Conservation (phyloP, 2,329 filamentous ascomycete species). For the Aurifilum marmelostoma region DNA sequence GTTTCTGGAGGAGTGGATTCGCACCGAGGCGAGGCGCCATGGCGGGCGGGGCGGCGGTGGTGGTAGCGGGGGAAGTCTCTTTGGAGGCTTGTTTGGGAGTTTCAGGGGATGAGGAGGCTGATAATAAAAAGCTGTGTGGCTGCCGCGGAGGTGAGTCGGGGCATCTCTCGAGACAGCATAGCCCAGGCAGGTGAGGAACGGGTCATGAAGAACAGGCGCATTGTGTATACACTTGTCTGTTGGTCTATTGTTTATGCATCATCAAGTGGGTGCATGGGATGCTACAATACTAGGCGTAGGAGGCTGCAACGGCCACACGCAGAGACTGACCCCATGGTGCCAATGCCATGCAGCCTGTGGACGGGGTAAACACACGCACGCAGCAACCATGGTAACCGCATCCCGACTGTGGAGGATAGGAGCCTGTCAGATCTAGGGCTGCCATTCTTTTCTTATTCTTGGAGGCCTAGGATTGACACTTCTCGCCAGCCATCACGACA, state of each 20-base stretch:
- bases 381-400: too few species aligned
- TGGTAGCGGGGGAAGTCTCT: constrained; percentile 16
- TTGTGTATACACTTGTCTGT: too few species aligned
- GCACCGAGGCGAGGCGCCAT: constrained; percentile 30
- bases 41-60: constrained; percentile 21
- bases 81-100: constrained; percentile 39
- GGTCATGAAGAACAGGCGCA: too few species aligned
- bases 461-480: not conserved
- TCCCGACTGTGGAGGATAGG: not conserved
- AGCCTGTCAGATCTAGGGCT: not conserved
- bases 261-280: too few species aligned
- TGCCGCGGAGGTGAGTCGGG: not conserved
- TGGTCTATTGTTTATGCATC: not conserved
- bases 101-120: constrained; percentile 31
- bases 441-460: not conserved
- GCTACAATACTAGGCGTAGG: too few species aligned
- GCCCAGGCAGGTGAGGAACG: too few species aligned
- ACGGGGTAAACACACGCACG: not conserved
- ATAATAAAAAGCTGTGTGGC: not conserved
- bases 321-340: too few species aligned
- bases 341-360: too few species aligned
- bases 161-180: too few species aligned
- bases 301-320: too few species aligned
- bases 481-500: too few species aligned
- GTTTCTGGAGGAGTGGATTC: constrained; percentile 30